phyloP scores from a whole-genome alignment of 2,329 filamentous ascomycete species.

The Xylariaceae sp. region DNA sequence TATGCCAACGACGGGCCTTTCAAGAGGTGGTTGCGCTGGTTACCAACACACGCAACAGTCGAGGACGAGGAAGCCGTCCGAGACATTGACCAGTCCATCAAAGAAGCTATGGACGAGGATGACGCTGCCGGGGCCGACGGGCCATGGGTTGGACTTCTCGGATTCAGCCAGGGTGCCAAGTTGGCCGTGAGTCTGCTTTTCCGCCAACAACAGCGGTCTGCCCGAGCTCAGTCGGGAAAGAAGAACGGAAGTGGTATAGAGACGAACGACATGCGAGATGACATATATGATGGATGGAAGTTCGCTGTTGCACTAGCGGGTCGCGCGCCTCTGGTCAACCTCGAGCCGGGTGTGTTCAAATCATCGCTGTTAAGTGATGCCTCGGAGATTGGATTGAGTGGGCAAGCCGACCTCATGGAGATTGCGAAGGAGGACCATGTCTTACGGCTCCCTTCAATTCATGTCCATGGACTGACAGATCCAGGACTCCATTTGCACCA shows the following conservation, averaged over 20 bases:
- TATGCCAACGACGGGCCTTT: constrained; percentile 67
- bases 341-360: constrained; percentile 36
- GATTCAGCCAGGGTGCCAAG: constrained; percentile 66
- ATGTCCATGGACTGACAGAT: constrained; percentile 63
- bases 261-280: constrained; percentile 17
- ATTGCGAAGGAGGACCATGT: constrained; percentile 40
- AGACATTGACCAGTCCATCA: constrained; percentile 38
- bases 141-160: constrained; percentile 56
- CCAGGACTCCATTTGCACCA: constrained; percentile 56
- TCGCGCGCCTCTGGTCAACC: constrained; percentile 53
- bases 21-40: constrained; percentile 58
- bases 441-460: constrained; percentile 57
- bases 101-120: constrained; percentile 49
- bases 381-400: constrained; percentile 35
- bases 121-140: constrained; percentile 48
- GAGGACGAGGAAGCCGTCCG: constrained; percentile 41
- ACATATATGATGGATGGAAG: constrained; percentile 41
- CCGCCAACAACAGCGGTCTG: constrained; percentile 54
- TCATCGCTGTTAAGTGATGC: constrained; percentile 26
- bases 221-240: constrained; percentile 1
- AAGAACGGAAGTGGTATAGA: neutral
- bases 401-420: constrained; percentile 40
- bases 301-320: constrained; percentile 63
- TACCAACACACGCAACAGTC: constrained; percentile 46
- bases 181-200: constrained; percentile 56